These are phyloP conservation scores for Populus hybrid DNA, from an alignment of 441 rosid species.

Conservation along the genomic window DNA sequence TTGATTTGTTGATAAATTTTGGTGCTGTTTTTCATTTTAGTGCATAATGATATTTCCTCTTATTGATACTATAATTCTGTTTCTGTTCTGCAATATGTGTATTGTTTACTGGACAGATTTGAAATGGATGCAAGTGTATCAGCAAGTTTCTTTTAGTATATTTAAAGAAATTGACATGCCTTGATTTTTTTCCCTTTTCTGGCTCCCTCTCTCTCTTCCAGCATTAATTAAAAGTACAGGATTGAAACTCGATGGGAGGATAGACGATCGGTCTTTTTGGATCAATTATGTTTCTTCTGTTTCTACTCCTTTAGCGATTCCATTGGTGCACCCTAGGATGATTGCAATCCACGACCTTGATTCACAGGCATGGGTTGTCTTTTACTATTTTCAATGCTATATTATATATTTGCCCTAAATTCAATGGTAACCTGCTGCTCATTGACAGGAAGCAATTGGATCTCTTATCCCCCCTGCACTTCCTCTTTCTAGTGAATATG, in stretches of 20 bases:
- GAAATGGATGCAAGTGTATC: neutral
- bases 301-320: conserved; percentile 75
- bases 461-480: conserved; percentile 57
- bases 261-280: conserved; percentile 95
- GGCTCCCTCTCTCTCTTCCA: conserved; percentile 28
- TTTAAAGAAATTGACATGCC: neutral
- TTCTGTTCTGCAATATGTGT: neutral
- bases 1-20: neutral
- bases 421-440: conserved; percentile 14
- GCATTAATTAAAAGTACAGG: conserved; percentile 82
- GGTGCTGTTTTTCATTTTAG: neutral
- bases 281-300: conserved; percentile 64
- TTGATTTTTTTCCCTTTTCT: neutral
- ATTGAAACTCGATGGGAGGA: conserved; percentile 74
- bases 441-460: conserved; percentile 60
- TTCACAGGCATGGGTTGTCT: conserved; percentile 42
- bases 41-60: neutral
- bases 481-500: conserved; percentile 87
- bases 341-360: conserved; percentile 77
- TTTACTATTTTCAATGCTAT: neutral
- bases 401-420: neutral
- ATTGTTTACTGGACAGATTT: neutral
- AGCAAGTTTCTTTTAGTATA: neutral
- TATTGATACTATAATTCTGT: neutral
- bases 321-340: conserved; percentile 93